These are phyloP conservation scores for Xylariales sp. DNA, from an alignment of 2,329 filamentous ascomycete genomes.

Conservation along the genomic window DNA sequence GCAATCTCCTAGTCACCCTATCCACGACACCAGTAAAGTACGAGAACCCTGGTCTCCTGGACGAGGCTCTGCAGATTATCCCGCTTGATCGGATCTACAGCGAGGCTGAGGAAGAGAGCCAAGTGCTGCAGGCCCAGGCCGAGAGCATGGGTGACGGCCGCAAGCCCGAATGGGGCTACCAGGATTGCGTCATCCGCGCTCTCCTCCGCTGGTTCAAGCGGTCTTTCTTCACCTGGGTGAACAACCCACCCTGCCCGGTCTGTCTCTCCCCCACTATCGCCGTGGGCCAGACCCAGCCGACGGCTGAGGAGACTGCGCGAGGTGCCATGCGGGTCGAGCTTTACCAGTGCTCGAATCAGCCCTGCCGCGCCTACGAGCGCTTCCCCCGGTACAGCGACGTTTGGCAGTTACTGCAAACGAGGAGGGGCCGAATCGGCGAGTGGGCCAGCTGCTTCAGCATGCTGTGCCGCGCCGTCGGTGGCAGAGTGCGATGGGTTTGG, in stretches of 20 bases:
- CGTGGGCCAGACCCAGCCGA: slow-evolving; percentile 78
- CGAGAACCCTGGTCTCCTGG: slow-evolving; percentile 90
- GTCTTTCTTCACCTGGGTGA: slow-evolving; percentile 93
- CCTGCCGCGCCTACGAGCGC: slow-evolving; percentile 76
- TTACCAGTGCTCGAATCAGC: slow-evolving; percentile 76
- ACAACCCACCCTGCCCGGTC: slow-evolving; percentile 81
- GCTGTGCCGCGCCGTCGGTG: slow-evolving; percentile 90
- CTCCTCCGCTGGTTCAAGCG: slow-evolving; percentile 81
- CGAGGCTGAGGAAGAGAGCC: slow-evolving; percentile 89
- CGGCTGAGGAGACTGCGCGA: slow-evolving; percentile 83
- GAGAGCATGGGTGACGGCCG: slow-evolving; percentile 78
- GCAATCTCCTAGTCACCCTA: slow-evolving; percentile 77
- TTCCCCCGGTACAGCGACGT: slow-evolving; percentile 95
- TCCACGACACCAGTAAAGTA: slow-evolving; percentile 89
- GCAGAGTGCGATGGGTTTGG: slow-evolving; percentile 95
- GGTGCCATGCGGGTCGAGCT: slow-evolving; percentile 86
- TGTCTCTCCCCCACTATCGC: slow-evolving; percentile 82
- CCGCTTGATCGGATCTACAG: slow-evolving; percentile 88
- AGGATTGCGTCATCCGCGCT: slow-evolving; percentile 65
- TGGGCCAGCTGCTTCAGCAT: slow-evolving; percentile 99
- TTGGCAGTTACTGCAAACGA: slow-evolving; percentile 83
- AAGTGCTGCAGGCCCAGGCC: slow-evolving; percentile 66
- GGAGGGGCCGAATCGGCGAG: slow-evolving; percentile 83
- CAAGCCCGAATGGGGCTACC: slow-evolving; percentile 90
- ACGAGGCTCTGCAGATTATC: slow-evolving; percentile 83